Evolutionary conservation across 106 monocot genomes (phyloP), one percentile per base, ranked within the genome.

Genomic region (Posidonia australis): DNA sequence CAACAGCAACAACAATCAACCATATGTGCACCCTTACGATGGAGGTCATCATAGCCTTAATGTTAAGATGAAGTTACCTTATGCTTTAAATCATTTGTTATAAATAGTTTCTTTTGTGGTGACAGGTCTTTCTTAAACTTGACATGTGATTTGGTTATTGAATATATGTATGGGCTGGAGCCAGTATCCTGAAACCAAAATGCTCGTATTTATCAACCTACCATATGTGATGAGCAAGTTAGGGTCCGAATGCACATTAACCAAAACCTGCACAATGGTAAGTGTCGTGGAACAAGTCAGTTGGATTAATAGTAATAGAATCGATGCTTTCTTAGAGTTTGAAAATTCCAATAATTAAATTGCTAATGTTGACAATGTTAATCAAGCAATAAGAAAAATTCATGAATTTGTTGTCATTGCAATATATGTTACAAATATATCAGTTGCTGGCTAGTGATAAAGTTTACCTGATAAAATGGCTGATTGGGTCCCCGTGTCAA

Each of bases 201-300:
- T 36, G 36, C 36, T 36, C 36, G 7, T 36, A 47, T 25, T 49
- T 24, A 52, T 54, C 12, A 24, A 19, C 48, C 27, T 75, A 90
- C 94, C 90, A 77, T 96, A 96, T 63, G 94, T 82, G 53, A 96
- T 84, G 41, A 87, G 90, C 60, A 90, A 74, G 46, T 90, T 77
- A 57, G 94, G 94, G 44, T 96, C 82, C 43, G 58, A 78, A 64
- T 77, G 79, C 49, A 90, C 86, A 78, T 96, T 83, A 62, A 96
- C 94, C 79, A 96, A 79, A 43, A 96, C 80, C 94, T 96, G 76
- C 59, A 80, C 70, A 21, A 67, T 18, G 51, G 13, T 36, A 6
- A 31, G 19, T 31, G 12, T 7, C 1, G 10, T 20, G 43, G 49
- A 49, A 49, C n/a, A 43, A 27, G 27, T 26, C 14, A 26, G 16